Conservation (phyloP, 306 rosid genomes). For the Cicer bijugum region DNA sequence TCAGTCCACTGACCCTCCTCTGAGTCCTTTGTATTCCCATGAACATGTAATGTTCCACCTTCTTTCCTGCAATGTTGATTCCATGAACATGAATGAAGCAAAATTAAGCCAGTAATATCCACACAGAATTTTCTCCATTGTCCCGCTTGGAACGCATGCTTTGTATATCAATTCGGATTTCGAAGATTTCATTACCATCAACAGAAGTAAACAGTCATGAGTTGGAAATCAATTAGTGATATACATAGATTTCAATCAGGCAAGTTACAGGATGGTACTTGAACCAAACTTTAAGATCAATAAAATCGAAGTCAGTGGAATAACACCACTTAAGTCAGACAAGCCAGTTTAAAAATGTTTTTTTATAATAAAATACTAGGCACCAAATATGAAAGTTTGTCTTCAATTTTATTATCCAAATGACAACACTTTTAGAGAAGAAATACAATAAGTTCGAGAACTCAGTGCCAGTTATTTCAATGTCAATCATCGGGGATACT, state of each 20-base stretch:
- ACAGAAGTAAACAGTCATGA: conserved; percentile 27
- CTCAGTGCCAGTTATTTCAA: conserved; percentile 26
- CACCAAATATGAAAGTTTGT: conserved; percentile 19
- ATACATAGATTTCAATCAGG: conserved; percentile 17
- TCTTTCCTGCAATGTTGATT: conserved; percentile 62
- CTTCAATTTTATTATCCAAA: conserved; percentile 33
- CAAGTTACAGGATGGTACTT: conserved; percentile 1
- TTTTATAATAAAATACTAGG: neutral
- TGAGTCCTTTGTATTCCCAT: conserved; percentile 78
- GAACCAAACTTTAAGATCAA: conserved; percentile 28
- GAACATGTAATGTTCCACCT: conserved; percentile 86
- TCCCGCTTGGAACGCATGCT: conserved; percentile 17
- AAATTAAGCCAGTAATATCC: conserved; percentile 28
- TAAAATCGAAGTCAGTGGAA: conserved; percentile 7
- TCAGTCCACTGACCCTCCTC: conserved; percentile 71
- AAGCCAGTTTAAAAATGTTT: conserved; percentile 11
- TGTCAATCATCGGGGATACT: conserved; percentile 31
- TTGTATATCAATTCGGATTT: conserved; percentile 22
- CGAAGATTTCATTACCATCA: conserved; percentile 11
- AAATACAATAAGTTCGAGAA: conserved; percentile 18
- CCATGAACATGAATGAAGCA: conserved; percentile 27
- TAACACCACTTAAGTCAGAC: neutral
- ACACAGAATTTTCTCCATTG: conserved; percentile 5
- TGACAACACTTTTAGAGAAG: conserved; percentile 7
- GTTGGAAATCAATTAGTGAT: neutral